Conservation (phyloP, 768 basidiomycete species). For the Cubamyces sp. region DNA sequence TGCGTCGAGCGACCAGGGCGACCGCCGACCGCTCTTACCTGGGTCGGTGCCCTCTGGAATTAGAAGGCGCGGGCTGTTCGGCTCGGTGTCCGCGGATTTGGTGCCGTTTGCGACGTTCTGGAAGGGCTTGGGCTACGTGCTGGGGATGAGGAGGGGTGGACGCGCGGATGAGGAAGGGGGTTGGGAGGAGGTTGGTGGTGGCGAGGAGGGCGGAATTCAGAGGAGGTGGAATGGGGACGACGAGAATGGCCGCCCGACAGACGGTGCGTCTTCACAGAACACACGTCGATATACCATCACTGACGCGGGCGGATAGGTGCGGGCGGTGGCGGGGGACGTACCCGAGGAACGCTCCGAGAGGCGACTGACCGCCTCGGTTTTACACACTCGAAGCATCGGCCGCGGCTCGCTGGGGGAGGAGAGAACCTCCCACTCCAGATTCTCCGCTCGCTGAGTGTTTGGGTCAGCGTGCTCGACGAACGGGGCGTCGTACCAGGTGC, state of each 20-base stretch:
- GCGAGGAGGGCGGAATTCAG: constrained; percentile 17
- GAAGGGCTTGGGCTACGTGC: constrained; percentile 6
- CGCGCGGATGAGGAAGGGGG: background rate
- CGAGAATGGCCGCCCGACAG: background rate
- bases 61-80: constrained; percentile 12
- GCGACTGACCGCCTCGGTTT: constrained; percentile 15
- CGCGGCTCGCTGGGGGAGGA: constrained; percentile 44
- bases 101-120: constrained; percentile 31
- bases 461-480: constrained; percentile 61
- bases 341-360: too few species aligned
- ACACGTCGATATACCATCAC: too few species aligned
- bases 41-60: background rate
- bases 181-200: background rate
- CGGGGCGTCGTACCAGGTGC: constrained; percentile 59
- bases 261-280: background rate
- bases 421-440: constrained; percentile 64
- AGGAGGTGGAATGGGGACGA: constrained; percentile 10
- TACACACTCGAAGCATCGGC: constrained; percentile 37
- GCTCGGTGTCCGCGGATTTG: constrained; percentile 29
- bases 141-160: constrained; percentile 3
- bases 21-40: constrained; percentile 46
- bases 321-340: too few species aligned
- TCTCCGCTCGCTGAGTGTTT: constrained; percentile 57
- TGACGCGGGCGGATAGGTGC: too few species aligned
- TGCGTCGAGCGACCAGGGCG: constrained; percentile 23